A percentile compares a stretch with the other conserved stretches of the same genome.
Conservation (phyloP, 164 flowering plant species). For the Dillenia turbinata region DNA sequence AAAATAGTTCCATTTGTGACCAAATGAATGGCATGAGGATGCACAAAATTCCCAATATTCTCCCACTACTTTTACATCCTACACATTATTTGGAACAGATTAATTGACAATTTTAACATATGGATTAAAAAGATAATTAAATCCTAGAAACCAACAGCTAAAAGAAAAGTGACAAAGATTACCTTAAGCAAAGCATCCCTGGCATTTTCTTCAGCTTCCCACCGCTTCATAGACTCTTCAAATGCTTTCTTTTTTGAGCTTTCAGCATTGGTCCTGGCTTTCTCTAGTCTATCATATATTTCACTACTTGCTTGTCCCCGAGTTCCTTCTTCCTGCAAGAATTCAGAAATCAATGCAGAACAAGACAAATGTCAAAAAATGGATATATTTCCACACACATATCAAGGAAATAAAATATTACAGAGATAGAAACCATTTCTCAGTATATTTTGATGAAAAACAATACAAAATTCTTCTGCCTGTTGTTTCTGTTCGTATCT, state of each 20-base stretch:
- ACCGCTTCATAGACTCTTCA: slow-evolving; percentile 55
- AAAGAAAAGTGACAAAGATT: neutral
- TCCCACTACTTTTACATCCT: too few relatives aligned
- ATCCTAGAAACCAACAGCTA: neutral
- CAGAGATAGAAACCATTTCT: neutral
- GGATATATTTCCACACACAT: too few relatives aligned
- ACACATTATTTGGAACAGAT: too few relatives aligned
- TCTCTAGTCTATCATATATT: slow-evolving; percentile 41
- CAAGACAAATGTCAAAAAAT: neutral
- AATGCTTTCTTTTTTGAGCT: slow-evolving; percentile 41
- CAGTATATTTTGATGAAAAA: neutral
- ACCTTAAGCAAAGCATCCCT: slow-evolving; percentile 60
- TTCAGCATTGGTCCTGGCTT: slow-evolving; percentile 50
- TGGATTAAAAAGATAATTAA: neutral
- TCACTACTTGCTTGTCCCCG: slow-evolving; percentile 17
- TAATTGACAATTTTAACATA: too few relatives aligned
- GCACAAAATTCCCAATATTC: too few relatives aligned
- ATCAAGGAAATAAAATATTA: too few relatives aligned
- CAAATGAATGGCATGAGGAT: too few relatives aligned
- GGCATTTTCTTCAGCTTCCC: slow-evolving; percentile 61
- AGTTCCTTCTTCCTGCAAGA: slow-evolving; percentile 36
- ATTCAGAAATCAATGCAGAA: slow-evolving; percentile 1
- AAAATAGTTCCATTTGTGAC: too few relatives aligned
- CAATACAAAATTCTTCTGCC: neutral
- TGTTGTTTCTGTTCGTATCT: neutral